Percentiles rank a stretch among this genome's conserved stretches.
phyloP scores from a whole-genome alignment of 2,329 filamentous ascomycete species.

The Penicillium sp. region DNA sequence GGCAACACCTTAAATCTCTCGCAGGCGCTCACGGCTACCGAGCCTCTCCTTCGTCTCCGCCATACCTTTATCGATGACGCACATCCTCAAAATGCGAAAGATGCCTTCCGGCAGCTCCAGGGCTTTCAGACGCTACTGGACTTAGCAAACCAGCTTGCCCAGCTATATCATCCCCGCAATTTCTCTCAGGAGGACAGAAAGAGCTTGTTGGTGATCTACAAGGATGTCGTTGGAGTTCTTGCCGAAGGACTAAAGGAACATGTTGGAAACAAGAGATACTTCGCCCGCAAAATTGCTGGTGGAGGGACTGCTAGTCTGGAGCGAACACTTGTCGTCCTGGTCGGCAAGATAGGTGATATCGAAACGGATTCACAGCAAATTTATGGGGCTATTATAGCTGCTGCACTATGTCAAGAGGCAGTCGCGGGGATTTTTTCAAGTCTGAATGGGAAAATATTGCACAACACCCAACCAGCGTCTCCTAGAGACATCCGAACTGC shows the following conservation, averaged over 20 bases:
- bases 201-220: constrained; percentile 70
- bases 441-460: constrained; percentile 36
- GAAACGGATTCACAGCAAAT: constrained; percentile 71
- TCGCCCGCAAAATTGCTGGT: constrained; percentile 73
- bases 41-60: constrained; percentile 67
- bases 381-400: constrained; percentile 80
- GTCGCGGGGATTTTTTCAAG: constrained; percentile 68
- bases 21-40: constrained; percentile 51
- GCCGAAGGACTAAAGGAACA: constrained; percentile 77
- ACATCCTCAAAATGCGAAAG: constrained; percentile 62
- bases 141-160: constrained; percentile 71
- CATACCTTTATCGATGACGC: constrained; percentile 63
- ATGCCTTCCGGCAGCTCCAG: constrained; percentile 78
- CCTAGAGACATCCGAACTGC: constrained; percentile 30
- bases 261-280: constrained; percentile 85
- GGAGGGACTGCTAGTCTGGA: constrained; percentile 81
- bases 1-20: constrained; percentile 35
- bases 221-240: constrained; percentile 61
- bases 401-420: constrained; percentile 77
- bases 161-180: constrained; percentile 70
- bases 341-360: constrained; percentile 54
- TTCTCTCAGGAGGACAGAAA: constrained; percentile 66
- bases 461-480: constrained; percentile 15
- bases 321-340: constrained; percentile 69
- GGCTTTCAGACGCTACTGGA: constrained; percentile 78